Evolutionary conservation across 805 yeast genomes (phyloP).

Genomic region (Yamadazyma paraphyllophila): DNA sequence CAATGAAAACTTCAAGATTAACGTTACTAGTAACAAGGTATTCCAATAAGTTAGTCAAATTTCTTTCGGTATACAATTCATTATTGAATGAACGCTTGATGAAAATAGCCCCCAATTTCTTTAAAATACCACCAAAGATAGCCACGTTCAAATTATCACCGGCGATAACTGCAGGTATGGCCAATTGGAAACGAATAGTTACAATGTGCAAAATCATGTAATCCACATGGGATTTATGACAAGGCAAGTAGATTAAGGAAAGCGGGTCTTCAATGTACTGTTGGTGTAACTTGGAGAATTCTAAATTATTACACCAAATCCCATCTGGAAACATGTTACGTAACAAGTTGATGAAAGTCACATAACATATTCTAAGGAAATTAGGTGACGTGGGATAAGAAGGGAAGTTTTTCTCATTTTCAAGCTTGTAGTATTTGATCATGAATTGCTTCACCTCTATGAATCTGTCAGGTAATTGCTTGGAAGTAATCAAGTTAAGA

Average conservation of each 20-base stretch:
- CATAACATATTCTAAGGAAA: constrained; percentile 34
- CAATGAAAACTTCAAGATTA: constrained; percentile 59
- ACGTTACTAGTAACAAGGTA: constrained; percentile 47
- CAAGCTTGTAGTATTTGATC: constrained; percentile 33
- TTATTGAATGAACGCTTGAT: constrained; percentile 50
- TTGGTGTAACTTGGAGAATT: constrained; percentile 28
- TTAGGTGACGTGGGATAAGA: constrained; percentile 20
- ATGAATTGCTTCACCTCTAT: constrained; percentile 37
- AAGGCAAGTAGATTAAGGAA: constrained; percentile 52
- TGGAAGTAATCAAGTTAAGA: constrained; percentile 34
- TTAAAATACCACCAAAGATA: constrained; percentile 48
- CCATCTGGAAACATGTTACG: constrained; percentile 42
- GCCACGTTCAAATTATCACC: constrained; percentile 67
- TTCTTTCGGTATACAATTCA: constrained; percentile 45
- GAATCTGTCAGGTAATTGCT: constrained; percentile 31
- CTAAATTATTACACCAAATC: constrained; percentile 34
- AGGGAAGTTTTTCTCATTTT: constrained; percentile 40
- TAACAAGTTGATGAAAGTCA: constrained; percentile 34
- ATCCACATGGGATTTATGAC: constrained; percentile 63
- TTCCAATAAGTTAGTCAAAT: constrained; percentile 47
- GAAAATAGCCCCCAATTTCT: constrained; percentile 54
- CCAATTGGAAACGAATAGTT: constrained; percentile 50
- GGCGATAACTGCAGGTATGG: constrained; percentile 58
- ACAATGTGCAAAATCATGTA: constrained; percentile 57
- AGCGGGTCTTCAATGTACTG: constrained; percentile 38